Percentiles rank a stretch among this genome's conserved stretches.
phyloP scores from a whole-genome alignment of 805 yeast genomes.

The Ogataea degrootiae region DNA sequence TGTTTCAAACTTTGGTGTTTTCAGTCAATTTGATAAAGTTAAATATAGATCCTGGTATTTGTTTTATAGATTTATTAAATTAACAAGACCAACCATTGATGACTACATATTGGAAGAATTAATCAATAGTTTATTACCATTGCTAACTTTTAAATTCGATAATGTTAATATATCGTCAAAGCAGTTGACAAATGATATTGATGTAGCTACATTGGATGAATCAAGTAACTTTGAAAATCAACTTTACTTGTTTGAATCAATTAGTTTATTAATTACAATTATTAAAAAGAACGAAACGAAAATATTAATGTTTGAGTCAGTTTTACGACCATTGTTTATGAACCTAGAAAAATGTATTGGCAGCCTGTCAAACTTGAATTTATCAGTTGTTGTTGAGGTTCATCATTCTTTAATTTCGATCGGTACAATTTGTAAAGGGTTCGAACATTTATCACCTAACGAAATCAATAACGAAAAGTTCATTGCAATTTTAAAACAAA shows the following conservation, averaged over 20 bases:
- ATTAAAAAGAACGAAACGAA: slow-evolving; percentile 40
- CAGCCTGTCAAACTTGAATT: slow-evolving; percentile 30
- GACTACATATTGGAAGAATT: slow-evolving; percentile 49
- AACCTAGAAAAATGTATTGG: slow-evolving; percentile 63
- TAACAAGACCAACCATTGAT: slow-evolving; percentile 63
- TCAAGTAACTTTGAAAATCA: slow-evolving; percentile 69
- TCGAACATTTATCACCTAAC: slow-evolving; percentile 38
- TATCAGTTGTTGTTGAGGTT: slow-evolving; percentile 57
- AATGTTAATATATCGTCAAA: slow-evolving; percentile 22
- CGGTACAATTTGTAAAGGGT: slow-evolving; percentile 86
- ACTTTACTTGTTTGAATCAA: slow-evolving; percentile 76
- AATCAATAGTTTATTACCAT: slow-evolving; percentile 54
- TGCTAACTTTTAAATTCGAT: slow-evolving; percentile 60
- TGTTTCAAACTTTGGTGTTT: slow-evolving; percentile 76
- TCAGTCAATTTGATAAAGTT: slow-evolving; percentile 67
- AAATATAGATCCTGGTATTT: slow-evolving; percentile 87
- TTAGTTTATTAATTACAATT: slow-evolving; percentile 68
- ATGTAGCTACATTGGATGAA: slow-evolving; percentile 43
- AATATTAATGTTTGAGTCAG: slow-evolving; percentile 51
- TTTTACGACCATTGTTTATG: slow-evolving; percentile 71
- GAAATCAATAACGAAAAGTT: slow-evolving; percentile 30
- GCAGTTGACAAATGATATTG: slow-evolving; percentile 25
- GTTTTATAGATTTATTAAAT: slow-evolving; percentile 74
- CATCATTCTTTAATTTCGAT: slow-evolving; percentile 86
- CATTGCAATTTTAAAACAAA: slow-evolving; percentile 28